Conservation (phyloP, 2,329 filamentous ascomycete genomes). For the Aspergillus pseudoviridinutans region DNA sequence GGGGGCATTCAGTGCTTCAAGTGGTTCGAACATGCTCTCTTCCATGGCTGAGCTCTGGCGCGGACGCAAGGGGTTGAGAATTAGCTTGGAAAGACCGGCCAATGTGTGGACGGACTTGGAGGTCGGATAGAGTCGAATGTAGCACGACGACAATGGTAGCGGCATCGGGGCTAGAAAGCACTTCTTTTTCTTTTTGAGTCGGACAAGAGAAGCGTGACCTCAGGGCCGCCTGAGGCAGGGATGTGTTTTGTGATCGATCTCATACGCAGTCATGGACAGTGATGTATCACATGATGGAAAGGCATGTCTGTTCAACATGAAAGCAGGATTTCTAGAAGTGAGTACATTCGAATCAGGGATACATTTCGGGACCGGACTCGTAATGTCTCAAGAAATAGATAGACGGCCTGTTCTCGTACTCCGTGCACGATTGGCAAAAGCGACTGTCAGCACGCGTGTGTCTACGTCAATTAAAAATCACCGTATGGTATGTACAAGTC, state of each 20-base stretch:
- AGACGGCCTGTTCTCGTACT: not conserved
- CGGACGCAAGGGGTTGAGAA: too few relatives aligned
- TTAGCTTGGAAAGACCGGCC: too few relatives aligned
- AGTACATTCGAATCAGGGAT: not conserved
- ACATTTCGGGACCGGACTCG: not conserved
- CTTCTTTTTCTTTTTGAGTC: not conserved
- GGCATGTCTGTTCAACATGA: not conserved
- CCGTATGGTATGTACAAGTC: constrained; percentile 16
- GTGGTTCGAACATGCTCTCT: too few relatives aligned
- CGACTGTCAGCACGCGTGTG: not conserved
- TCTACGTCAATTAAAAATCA: not conserved
- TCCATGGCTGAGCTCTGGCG: too few relatives aligned
- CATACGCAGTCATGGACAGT: not conserved
- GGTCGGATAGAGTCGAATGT: too few relatives aligned
- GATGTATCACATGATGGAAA: not conserved
- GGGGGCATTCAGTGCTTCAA: too few relatives aligned
- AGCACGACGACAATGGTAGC: too few relatives aligned
- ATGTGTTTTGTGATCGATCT: not conserved
- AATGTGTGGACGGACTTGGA: too few relatives aligned
- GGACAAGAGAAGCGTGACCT: not conserved
- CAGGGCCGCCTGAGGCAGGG: not conserved
- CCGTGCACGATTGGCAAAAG: not conserved
- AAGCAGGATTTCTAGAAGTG: not conserved
- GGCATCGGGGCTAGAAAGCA: too few relatives aligned
- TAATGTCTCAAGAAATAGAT: not conserved